Evolutionary conservation across 768 basidiomycete species (phyloP).

Genomic region (Butyriboletus loyo): DNA sequence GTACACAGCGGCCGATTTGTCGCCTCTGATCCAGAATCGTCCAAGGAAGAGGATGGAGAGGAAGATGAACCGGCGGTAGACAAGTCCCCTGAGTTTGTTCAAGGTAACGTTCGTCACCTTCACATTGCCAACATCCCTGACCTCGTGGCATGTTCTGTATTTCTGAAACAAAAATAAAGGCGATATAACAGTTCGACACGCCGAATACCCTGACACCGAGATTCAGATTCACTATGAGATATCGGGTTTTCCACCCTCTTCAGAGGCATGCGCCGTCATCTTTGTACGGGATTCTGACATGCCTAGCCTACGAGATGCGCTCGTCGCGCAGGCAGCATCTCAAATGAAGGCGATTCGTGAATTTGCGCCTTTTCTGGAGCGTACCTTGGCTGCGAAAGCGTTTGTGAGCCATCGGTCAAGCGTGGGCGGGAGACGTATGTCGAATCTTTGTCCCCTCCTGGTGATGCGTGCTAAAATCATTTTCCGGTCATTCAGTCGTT

Average conservation of each 20-base stretch:
- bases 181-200: conserved; percentile 5
- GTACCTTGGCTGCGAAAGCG: conserved; percentile 25
- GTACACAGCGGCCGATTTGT: conserved; percentile 62
- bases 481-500: conserved; percentile 9
- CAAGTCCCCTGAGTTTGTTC: conserved; percentile 36
- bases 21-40: conserved; percentile 28
- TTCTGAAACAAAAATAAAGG: conserved; percentile 7
- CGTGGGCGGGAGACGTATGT: conserved; percentile 17
- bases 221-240: conserved; percentile 44
- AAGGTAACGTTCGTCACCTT: conserved; percentile 33
- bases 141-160: not conserved
- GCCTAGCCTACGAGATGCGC: conserved; percentile 1
- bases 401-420: conserved; percentile 17
- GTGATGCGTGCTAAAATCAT: not conserved
- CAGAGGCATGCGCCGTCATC: conserved; percentile 42
- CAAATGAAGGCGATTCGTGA: conserved; percentile 13
- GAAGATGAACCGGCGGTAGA: conserved; percentile 37
- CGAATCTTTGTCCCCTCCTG: not conserved
- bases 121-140: not conserved
- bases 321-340: conserved; percentile 8
- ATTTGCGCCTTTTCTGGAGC: conserved; percentile 20
- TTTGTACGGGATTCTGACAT: conserved; percentile 37
- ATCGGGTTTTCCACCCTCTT: conserved; percentile 40
- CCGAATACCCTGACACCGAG: conserved; percentile 2
- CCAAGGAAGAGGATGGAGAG: conserved; percentile 33